Conservation (phyloP, 2,329 filamentous ascomycete genomes). For the Claviceps cyperi region DNA sequence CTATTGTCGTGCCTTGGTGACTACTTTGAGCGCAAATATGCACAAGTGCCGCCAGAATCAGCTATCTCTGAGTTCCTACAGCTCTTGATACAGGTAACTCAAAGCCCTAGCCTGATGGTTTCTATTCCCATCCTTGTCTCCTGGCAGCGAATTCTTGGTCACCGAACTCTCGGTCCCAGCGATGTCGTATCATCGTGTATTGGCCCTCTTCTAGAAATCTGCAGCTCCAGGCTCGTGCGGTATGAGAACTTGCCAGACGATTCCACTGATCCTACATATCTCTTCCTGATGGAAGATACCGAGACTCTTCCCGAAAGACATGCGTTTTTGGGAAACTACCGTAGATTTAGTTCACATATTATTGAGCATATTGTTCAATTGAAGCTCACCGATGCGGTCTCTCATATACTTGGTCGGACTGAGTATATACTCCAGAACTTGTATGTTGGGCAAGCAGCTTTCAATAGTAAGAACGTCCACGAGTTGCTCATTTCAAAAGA, state of each 20-base stretch:
- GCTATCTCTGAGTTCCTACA: slow-evolving; percentile 65
- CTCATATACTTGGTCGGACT: slow-evolving; percentile 70
- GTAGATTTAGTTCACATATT: slow-evolving; percentile 74
- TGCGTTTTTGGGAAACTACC: slow-evolving; percentile 89
- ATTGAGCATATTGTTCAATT: slow-evolving; percentile 77
- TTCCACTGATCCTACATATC: slow-evolving; percentile 60
- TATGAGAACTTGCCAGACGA: slow-evolving; percentile 81
- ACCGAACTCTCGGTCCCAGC: slow-evolving; percentile 50
- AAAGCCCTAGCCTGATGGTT: slow-evolving; percentile 76
- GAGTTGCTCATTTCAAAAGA: neutral
- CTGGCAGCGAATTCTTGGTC: slow-evolving; percentile 71
- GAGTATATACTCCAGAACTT: slow-evolving; percentile 60
- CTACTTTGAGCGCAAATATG: slow-evolving; percentile 66
- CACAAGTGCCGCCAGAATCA: slow-evolving; percentile 44
- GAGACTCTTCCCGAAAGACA: slow-evolving; percentile 90
- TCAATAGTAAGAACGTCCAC: slow-evolving; percentile 39
- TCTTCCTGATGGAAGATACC: slow-evolving; percentile 83
- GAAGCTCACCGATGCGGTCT: slow-evolving; percentile 71
- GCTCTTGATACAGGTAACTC: slow-evolving; percentile 64
- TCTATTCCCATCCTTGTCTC: slow-evolving; percentile 86
- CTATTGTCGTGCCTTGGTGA: slow-evolving; percentile 74
- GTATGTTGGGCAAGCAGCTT: slow-evolving; percentile 53
- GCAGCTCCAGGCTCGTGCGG: slow-evolving; percentile 67
- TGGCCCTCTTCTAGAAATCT: slow-evolving; percentile 65
- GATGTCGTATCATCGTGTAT: slow-evolving; percentile 50